Percentiles rank a stretch among this genome's conserved stretches.
Evolutionary conservation across 2,329 filamentous ascomycete species (phyloP).

Genomic region (Shiraia bambusicola): DNA sequence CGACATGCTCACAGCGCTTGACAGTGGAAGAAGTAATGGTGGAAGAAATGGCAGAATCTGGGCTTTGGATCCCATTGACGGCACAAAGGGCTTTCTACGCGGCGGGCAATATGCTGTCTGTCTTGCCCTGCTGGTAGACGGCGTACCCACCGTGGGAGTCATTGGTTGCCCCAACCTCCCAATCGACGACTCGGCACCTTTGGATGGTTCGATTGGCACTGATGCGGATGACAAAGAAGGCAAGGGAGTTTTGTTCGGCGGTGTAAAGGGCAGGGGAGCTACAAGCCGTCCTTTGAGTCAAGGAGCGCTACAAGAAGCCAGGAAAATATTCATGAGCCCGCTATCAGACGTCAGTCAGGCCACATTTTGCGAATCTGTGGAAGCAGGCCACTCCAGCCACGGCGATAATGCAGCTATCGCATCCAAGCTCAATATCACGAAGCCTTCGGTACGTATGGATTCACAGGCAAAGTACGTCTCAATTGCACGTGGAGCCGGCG

Average conservation of each 20-base stretch:
- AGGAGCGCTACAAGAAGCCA: conserved; percentile 56
- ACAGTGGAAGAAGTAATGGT: conserved; percentile 66
- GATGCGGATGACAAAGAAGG: conserved; percentile 73
- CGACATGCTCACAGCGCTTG: conserved; percentile 61
- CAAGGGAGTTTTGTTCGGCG: conserved; percentile 85
- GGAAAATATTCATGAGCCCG: conserved; percentile 76
- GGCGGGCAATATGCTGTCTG: conserved; percentile 98
- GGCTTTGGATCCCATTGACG: conserved; percentile 96
- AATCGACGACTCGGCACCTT: conserved; percentile 72
- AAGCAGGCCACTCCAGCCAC: conserved; percentile 89
- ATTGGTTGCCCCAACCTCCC: conserved; percentile 95
- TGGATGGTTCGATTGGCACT: conserved; percentile 71
- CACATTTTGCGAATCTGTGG: conserved; percentile 95
- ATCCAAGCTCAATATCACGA: conserved; percentile 79
- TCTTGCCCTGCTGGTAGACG: conserved; percentile 86
- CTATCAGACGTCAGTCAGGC: conserved; percentile 74
- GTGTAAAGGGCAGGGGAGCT: conserved; percentile 76
- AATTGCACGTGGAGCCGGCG: conserved; percentile 89
- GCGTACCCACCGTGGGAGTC: conserved; percentile 90
- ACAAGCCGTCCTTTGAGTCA: conserved; percentile 71
- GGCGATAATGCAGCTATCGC: conserved; percentile 85
- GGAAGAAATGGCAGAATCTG: conserved; percentile 79
- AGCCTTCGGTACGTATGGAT: conserved; percentile 91
- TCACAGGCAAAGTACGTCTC: conserved; percentile 97
- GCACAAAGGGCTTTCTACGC: conserved; percentile 93